Conservation (phyloP, 2,329 filamentous ascomycete genomes). For the Ophiostoma populinum region DNA sequence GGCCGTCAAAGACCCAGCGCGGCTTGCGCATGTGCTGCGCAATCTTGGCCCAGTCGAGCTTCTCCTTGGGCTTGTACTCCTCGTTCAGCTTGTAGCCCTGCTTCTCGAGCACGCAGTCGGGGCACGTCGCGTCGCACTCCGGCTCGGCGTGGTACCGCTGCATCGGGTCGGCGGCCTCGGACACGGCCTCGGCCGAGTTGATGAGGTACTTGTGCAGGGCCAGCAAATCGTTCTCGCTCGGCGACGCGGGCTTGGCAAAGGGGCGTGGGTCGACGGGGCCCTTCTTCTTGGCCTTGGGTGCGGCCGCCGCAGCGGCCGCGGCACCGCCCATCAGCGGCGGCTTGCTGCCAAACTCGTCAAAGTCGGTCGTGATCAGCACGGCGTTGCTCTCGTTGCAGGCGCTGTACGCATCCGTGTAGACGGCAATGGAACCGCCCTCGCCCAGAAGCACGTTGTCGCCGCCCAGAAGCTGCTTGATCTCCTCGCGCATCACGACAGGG, state of each 20-base stretch:
- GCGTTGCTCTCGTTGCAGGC: slow-evolving; percentile 32
- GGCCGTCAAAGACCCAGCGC: slow-evolving; percentile 40
- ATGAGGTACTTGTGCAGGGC: slow-evolving; percentile 29
- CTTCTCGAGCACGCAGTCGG: slow-evolving; percentile 26
- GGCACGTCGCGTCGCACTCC: slow-evolving; percentile 26
- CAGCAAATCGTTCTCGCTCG: slow-evolving; percentile 28
- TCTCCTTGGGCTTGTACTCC: slow-evolving; percentile 29
- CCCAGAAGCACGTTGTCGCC: slow-evolving; percentile 16
- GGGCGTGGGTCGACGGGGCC: slow-evolving; percentile 29
- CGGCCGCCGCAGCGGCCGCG: slow-evolving; percentile 9
- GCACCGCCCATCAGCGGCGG: slow-evolving; percentile 11
- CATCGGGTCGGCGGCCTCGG: slow-evolving; percentile 24
- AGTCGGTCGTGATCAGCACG: slow-evolving; percentile 37
- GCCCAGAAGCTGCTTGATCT: slow-evolving; percentile 29
- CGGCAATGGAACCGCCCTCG: slow-evolving; percentile 26
- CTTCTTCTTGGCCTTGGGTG: slow-evolving; percentile 13
- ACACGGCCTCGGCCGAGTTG: slow-evolving; percentile 16
- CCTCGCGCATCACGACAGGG: slow-evolving; percentile 29
- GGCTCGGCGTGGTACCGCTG: slow-evolving; percentile 27
- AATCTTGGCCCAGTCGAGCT: slow-evolving; percentile 34
- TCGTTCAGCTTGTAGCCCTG: slow-evolving; percentile 12
- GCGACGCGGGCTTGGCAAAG: slow-evolving; percentile 18
- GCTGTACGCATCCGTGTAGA: slow-evolving; percentile 30
- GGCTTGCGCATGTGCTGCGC: slow-evolving; percentile 32
- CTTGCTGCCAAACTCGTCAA: slow-evolving; percentile 33